Conservation (phyloP, 257 asterid genomes). For the Nicotiana tomentosiformis region DNA sequence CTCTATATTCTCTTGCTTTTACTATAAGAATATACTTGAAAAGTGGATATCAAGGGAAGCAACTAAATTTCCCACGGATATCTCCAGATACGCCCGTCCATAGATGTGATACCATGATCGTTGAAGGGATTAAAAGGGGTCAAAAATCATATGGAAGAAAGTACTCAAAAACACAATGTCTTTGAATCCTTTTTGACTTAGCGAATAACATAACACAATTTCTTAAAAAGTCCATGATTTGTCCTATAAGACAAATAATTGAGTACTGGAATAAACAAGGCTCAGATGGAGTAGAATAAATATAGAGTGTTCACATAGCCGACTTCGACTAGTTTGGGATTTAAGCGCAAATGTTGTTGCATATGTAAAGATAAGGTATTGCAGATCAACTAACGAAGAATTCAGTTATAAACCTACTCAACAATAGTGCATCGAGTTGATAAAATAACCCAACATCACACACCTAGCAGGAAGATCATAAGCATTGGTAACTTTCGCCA, state of each 20-base stretch:
- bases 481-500: slow-evolving; percentile 74
- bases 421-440: neutral
- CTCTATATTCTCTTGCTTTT: neutral
- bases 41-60: neutral
- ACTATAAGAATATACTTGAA: neutral
- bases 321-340: neutral
- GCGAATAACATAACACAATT: neutral
- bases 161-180: neutral
- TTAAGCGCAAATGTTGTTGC: neutral
- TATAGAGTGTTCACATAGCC: neutral
- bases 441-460: slow-evolving; percentile 5
- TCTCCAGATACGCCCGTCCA: neutral
- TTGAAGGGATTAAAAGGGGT: neutral
- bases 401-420: neutral
- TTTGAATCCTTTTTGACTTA: neutral
- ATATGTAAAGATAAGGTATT: neutral
- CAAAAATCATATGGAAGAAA: neutral
- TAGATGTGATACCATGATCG: neutral
- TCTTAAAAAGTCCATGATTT: neutral
- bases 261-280: neutral
- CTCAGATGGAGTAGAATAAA: neutral
- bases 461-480: slow-evolving; percentile 98
- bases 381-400: neutral
- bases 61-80: neutral
- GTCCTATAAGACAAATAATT: neutral